Percentiles rank a stretch among this genome's conserved stretches.
Evolutionary conservation across 768 basidiomycete genomes (phyloP).

Genomic region (Hygrophorus pudorinus): DNA sequence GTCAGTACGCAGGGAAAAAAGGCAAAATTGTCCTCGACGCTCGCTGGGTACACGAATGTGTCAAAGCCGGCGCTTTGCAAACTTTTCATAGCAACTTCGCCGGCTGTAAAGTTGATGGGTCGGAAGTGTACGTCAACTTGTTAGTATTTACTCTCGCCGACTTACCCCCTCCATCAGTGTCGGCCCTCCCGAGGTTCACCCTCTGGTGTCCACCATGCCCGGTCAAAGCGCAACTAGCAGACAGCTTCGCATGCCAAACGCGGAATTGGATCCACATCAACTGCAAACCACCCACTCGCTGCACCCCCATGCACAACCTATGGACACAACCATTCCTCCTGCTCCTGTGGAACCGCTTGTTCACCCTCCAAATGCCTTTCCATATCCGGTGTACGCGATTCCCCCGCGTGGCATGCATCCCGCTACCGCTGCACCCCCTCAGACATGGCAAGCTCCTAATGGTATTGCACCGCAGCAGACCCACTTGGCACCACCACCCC

Average conservation of each 20-base stretch:
- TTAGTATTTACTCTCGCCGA: background rate
- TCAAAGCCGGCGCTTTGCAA: constrained; percentile 57
- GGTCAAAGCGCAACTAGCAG: constrained; percentile 8
- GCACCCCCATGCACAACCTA: constrained; percentile 11
- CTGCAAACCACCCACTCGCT: constrained; percentile 15
- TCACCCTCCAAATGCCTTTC: constrained; percentile 23
- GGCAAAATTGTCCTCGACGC: constrained; percentile 67
- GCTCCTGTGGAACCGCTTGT: constrained; percentile 23
- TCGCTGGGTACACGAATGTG: constrained; percentile 71
- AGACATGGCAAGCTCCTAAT: constrained; percentile 54
- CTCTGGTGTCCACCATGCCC: constrained; percentile 1
- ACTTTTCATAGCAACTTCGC: constrained; percentile 73
- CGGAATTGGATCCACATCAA: constrained; percentile 14
- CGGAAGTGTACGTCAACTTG: constrained; percentile 46
- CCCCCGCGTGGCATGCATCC: constrained; percentile 34
- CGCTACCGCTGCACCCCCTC: constrained; percentile 40
- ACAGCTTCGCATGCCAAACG: background rate
- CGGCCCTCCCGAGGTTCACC: constrained; percentile 7
- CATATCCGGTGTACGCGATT: constrained; percentile 30
- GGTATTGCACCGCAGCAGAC: constrained; percentile 60
- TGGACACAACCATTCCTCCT: constrained; percentile 16
- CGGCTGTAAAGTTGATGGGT: constrained; percentile 70
- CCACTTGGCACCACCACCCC: constrained; percentile 39
- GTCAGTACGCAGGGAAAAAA: constrained; percentile 73
- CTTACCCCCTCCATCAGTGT: background rate